Evolutionary conservation across 2,329 filamentous ascomycete genomes (phyloP), one percentile per base, ranked within the genome.

Genomic region (Calonectria crousiana): DNA sequence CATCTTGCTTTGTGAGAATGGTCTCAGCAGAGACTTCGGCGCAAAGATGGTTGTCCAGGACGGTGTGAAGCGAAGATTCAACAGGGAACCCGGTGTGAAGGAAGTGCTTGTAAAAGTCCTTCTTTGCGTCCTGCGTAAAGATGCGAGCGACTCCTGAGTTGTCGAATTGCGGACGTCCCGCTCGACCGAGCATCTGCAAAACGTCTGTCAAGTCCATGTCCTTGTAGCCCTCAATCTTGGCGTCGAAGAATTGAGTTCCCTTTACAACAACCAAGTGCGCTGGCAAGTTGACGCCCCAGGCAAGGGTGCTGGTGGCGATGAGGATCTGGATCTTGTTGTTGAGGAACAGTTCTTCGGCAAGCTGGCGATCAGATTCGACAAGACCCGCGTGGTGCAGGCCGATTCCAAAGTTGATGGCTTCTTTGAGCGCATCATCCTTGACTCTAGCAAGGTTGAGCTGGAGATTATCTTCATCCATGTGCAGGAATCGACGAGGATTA

Each of bases 161-260:
- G 84, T 99, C 97, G 83, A 99, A 99, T 82, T 99, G 97, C 4
- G 97, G 97, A 76, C 97, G 94, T 20, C 97, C 97, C 16, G 97
- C 97, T 85, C 97, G 93, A 79, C 97, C 97, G 34, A 99, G 89
- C 97, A 99, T 99, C 85, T 99, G 97, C 75, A 99, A 87, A 38
- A 99, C 97, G 85, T 99, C 97, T 0, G 97, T 99, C 73, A 99
- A 87, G 83, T 99, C 97, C 97, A 99, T 99, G 84, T 99, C 97
- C 82, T 95, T 97, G 86, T 99, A 99, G 0, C 94, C 96, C 86
- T 98, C 97, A 6, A 95, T 97, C 85, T 99, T 99, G 49, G 97
- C 97, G 81, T 99, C 97, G 83, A 97, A 99, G 86, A 95, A 99
- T 81, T 99, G 97, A 0, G 97, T 99, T 69, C 97, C 97, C 84